These are phyloP conservation scores for Epichloe baconii DNA, from an alignment of 2,329 filamentous ascomycete species.

Conservation along the genomic window DNA sequence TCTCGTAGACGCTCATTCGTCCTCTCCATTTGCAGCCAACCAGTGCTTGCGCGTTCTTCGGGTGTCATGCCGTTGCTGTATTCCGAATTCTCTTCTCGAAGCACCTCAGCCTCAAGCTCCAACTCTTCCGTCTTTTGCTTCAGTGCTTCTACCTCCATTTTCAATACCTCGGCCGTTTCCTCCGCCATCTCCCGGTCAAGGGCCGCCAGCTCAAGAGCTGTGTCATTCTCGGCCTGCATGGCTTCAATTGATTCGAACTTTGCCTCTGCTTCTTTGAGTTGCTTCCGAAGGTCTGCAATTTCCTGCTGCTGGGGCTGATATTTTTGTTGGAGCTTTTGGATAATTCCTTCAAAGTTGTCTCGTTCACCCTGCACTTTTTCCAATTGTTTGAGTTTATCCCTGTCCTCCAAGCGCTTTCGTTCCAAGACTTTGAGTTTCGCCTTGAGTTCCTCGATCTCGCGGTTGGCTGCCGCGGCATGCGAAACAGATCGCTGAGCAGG, in stretches of 20 bases:
- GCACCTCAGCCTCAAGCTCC: slow-evolving; percentile 74
- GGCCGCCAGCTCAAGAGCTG: slow-evolving; percentile 71
- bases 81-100: slow-evolving; percentile 78
- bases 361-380: slow-evolving; percentile 65
- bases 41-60: slow-evolving; percentile 74
- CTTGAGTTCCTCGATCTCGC: slow-evolving; percentile 77
- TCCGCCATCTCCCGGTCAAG: slow-evolving; percentile 95
- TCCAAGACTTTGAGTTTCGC: slow-evolving; percentile 79
- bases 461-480: slow-evolving; percentile 38
- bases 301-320: slow-evolving; percentile 78
- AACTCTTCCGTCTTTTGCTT: slow-evolving; percentile 71
- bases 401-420: slow-evolving; percentile 72
- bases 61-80: slow-evolving; percentile 72
- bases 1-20: slow-evolving; percentile 81
- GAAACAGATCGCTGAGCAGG: slow-evolving; percentile 26
- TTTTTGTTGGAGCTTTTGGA: slow-evolving; percentile 82
- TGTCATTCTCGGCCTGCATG: slow-evolving; percentile 69
- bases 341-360: slow-evolving; percentile 69
- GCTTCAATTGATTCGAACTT: slow-evolving; percentile 55
- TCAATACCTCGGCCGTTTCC: slow-evolving; percentile 72
- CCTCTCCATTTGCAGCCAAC: slow-evolving; percentile 84
- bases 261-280: slow-evolving; percentile 62
- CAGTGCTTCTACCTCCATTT: slow-evolving; percentile 65
- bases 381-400: slow-evolving; percentile 68
- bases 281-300: slow-evolving; percentile 59